Evolutionary conservation across 2,329 filamentous ascomycete species (phyloP).

Genomic region (Curvularia hawaiiensis): DNA sequence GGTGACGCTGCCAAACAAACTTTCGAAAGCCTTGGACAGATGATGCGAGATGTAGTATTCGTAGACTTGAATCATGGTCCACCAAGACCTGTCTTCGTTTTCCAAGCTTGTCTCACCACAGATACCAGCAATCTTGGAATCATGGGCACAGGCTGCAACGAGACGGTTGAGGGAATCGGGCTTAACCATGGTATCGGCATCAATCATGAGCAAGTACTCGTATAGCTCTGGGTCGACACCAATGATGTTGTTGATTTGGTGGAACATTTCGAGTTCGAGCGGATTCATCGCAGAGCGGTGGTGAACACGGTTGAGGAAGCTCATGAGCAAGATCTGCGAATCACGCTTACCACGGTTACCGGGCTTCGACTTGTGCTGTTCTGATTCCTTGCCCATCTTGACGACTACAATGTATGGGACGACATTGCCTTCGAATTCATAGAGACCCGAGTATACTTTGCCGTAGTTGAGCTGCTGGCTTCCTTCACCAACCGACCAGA

Average conservation of each 20-base stretch:
- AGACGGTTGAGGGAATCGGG: slow-evolving; percentile 93
- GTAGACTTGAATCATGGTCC: slow-evolving; percentile 99
- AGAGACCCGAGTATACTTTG: slow-evolving; percentile 97
- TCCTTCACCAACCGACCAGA: slow-evolving; percentile 88
- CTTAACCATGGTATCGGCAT: slow-evolving; percentile 92
- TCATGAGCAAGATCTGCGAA: slow-evolving; percentile 93
- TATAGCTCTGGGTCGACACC: slow-evolving; percentile 97
- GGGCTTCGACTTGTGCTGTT: slow-evolving; percentile 87
- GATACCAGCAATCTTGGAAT: slow-evolving; percentile 95
- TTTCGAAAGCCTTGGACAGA: slow-evolving; percentile 95
- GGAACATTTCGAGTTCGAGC: slow-evolving; percentile 96
- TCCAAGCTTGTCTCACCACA: slow-evolving; percentile 96
- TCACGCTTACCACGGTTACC: slow-evolving; percentile 99
- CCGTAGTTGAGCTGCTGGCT: slow-evolving; percentile 96
- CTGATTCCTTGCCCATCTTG: slow-evolving; percentile 96
- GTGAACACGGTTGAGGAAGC: slow-evolving; percentile 97
- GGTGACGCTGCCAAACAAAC: slow-evolving; percentile 95
- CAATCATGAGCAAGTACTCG: slow-evolving; percentile 96
- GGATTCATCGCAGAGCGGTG: slow-evolving; percentile 94
- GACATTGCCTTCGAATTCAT: slow-evolving; percentile 96
- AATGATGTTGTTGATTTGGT: slow-evolving; percentile 99
- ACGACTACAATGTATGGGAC: slow-evolving; percentile 96
- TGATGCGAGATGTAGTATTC: slow-evolving; percentile 99
- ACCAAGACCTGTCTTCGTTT: slow-evolving; percentile 94
- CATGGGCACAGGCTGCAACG: slow-evolving; percentile 89